Evolutionary conservation across 306 rosid species (phyloP).

Genomic region (Dryas drummondii): DNA sequence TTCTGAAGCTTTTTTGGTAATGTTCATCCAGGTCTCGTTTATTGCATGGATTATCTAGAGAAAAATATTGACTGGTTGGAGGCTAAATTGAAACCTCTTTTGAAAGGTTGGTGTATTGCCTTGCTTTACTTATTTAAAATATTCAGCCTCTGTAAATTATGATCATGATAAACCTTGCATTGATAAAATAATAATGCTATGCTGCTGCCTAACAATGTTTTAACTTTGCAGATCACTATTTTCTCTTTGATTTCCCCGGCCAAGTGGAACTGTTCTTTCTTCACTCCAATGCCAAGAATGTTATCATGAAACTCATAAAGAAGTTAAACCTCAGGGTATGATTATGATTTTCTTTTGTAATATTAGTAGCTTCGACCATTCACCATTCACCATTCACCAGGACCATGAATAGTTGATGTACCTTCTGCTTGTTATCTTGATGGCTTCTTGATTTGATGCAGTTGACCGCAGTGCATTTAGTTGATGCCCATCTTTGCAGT

Average conservation of each 20-base stretch:
- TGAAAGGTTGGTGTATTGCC: constrained; percentile 62
- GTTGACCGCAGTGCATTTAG: constrained; percentile 90
- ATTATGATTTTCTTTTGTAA: constrained; percentile 18
- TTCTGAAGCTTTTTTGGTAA: constrained; percentile 24
- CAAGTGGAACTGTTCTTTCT: constrained; percentile 92
- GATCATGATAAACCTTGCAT: background rate
- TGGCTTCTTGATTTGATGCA: constrained; percentile 51
- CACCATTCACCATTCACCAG: background rate
- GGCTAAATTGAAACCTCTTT: constrained; percentile 73
- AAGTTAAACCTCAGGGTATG: constrained; percentile 75
- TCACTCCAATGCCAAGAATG: constrained; percentile 79
- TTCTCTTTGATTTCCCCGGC: constrained; percentile 97
- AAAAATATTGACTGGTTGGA: constrained; percentile 90
- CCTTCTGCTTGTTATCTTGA: constrained; percentile 25
- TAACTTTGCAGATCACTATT: constrained; percentile 77
- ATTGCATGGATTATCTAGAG: constrained; percentile 95
- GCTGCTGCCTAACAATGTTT: constrained; percentile 22
- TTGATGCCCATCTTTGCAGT: constrained; percentile 94
- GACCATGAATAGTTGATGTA: constrained; percentile 1
- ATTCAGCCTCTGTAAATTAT: background rate
- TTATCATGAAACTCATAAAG: constrained; percentile 73
- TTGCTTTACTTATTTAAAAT: constrained; percentile 9
- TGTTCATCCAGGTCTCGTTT: constrained; percentile 70
- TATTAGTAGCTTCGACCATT: constrained; percentile 19
- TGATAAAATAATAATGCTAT: constrained; percentile 1